These are phyloP conservation scores for Insectozyma bohioensis DNA, from an alignment of 1,139 yeast genomes.

Conservation along the genomic window DNA sequence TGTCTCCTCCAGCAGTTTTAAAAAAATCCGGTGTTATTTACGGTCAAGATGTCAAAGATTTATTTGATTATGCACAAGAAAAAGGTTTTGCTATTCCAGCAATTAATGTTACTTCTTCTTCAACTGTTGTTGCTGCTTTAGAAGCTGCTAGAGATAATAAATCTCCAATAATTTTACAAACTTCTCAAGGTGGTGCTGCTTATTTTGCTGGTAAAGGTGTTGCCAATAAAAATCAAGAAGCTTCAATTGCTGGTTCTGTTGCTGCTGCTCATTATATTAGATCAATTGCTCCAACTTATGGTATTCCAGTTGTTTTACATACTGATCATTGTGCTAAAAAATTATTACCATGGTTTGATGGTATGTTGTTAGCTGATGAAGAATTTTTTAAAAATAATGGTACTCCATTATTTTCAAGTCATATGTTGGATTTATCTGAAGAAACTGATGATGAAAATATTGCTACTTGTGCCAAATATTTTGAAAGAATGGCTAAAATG, in stretches of 20 bases:
- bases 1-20: slow-evolving; percentile 64
- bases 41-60: slow-evolving; percentile 94
- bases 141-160: slow-evolving; percentile 98
- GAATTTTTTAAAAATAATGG: slow-evolving; percentile 83
- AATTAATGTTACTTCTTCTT: slow-evolving; percentile 95
- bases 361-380: slow-evolving; percentile 96
- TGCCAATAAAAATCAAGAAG: slow-evolving; percentile 86
- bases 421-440: slow-evolving; percentile 98
- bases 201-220: slow-evolving; percentile 99
- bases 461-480: slow-evolving; percentile 90
- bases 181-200: slow-evolving; percentile 99
- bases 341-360: slow-evolving; percentile 97
- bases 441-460: slow-evolving; percentile 96
- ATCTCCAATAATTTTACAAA: slow-evolving; percentile 95
- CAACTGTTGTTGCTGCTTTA: slow-evolving; percentile 94
- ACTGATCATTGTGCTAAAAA: slow-evolving; percentile 99
- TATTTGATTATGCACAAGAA: slow-evolving; percentile 91
- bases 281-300: slow-evolving; percentile 94
- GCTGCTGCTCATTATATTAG: slow-evolving; percentile 99
- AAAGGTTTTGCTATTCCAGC: slow-evolving; percentile 98
- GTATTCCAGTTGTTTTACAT: slow-evolving; percentile 95
- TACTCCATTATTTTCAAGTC: slow-evolving; percentile 96
- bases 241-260: slow-evolving; percentile 91
- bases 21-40: slow-evolving; percentile 95
- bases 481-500: slow-evolving; percentile 90